phyloP scores from a whole-genome alignment of 345 rosid genomes.

The Eucalyptus cladocalyx region DNA sequence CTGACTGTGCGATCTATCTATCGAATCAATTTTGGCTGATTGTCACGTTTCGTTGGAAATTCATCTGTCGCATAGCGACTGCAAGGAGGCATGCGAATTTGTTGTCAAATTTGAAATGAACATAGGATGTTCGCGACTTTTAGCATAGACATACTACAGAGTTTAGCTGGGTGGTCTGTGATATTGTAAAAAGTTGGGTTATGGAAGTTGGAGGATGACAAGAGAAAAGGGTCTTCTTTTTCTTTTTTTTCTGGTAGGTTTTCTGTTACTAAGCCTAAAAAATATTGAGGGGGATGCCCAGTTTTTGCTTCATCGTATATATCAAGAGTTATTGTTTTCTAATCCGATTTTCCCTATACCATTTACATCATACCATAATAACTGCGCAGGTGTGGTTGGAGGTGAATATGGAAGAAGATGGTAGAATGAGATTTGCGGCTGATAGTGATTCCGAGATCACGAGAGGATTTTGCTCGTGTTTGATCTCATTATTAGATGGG shows the following conservation, averaged over 20 bases:
- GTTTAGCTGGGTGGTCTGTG: neutral
- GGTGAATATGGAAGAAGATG: conserved; percentile 38
- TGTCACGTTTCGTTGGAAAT: neutral
- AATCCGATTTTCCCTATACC: neutral
- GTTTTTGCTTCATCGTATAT: neutral
- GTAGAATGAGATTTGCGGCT: conserved; percentile 66
- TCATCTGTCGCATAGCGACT: neutral
- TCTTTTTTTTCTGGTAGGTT: neutral
- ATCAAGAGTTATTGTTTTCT: neutral
- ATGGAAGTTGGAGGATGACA: neutral
- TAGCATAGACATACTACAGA: neutral
- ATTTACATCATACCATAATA: neutral
- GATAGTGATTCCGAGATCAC: conserved; percentile 88
- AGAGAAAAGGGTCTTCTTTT: neutral
- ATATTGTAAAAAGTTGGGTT: neutral
- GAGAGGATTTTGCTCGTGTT: conserved; percentile 70
- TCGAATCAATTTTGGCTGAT: neutral
- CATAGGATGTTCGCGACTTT: neutral
- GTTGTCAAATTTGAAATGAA: neutral
- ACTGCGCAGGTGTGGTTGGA: conserved; percentile 75
- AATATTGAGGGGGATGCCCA: neutral
- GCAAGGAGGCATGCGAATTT: neutral
- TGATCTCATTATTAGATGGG: conserved; percentile 55
- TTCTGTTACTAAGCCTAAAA: neutral
- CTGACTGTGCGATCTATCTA: neutral